phyloP scores from a whole-genome alignment of 768 basidiomycete species.

The Lepiota brunneoincarnata region DNA sequence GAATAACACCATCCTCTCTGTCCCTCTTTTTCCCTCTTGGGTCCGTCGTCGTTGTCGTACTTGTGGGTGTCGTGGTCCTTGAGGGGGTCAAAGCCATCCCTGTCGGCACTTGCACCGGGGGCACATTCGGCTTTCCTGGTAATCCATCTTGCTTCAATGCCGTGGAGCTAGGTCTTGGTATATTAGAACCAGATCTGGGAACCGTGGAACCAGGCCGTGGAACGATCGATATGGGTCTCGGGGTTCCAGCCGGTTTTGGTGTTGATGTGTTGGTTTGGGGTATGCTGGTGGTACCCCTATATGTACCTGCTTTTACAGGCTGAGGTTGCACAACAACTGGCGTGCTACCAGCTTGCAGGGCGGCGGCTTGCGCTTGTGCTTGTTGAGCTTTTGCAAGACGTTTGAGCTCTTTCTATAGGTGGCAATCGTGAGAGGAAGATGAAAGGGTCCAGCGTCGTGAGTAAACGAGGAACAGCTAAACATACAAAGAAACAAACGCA shows the following conservation, averaged over 20 bases:
- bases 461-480: not conserved
- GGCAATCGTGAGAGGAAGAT: slow-evolving; percentile 8
- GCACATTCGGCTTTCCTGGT: slow-evolving; percentile 13
- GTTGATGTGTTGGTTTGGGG: slow-evolving; percentile 20
- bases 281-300: slow-evolving; percentile 14
- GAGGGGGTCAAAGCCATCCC: slow-evolving; percentile 13
- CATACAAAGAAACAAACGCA: slow-evolving; percentile 33
- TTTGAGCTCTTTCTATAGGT: slow-evolving; percentile 66
- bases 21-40: slow-evolving; percentile 41
- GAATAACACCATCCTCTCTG: slow-evolving; percentile 28
- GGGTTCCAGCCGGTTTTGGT: slow-evolving; percentile 32
- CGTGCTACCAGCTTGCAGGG: slow-evolving; percentile 1
- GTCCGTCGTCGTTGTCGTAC: slow-evolving; percentile 31
- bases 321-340: slow-evolving; percentile 13
- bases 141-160: slow-evolving; percentile 13
- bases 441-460: slow-evolving; percentile 10
- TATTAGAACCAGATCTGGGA: slow-evolving; percentile 24
- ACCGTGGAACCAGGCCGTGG: slow-evolving; percentile 22
- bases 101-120: slow-evolving; percentile 21
- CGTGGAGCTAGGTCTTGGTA: slow-evolving; percentile 19
- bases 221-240: slow-evolving; percentile 30
- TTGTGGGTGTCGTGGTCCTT: slow-evolving; percentile 15
- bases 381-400: slow-evolving; percentile 57
- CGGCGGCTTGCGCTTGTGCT: slow-evolving; percentile 10
- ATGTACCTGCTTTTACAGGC: slow-evolving; percentile 6